Conservation (phyloP, 805 yeast species). For the Candida ulmi region DNA sequence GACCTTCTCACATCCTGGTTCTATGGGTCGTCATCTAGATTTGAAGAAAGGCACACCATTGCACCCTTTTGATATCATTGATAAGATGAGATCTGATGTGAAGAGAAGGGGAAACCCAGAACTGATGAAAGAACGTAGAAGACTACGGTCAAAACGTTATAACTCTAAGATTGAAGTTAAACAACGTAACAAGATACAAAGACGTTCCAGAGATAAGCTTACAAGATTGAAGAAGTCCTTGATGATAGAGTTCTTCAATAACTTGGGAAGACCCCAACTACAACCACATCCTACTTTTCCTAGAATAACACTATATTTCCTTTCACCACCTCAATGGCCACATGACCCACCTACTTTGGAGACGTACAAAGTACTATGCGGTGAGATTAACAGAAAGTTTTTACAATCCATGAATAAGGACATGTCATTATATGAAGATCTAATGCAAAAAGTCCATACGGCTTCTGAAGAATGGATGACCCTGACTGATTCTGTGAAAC, state of each 20-base stretch:
- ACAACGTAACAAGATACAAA: slow-evolving; percentile 37
- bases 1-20: slow-evolving; percentile 51
- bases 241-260: slow-evolving; percentile 29
- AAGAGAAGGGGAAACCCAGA: slow-evolving; percentile 45
- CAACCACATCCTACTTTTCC: slow-evolving; percentile 45
- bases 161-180: slow-evolving; percentile 43
- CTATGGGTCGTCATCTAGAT: slow-evolving; percentile 57
- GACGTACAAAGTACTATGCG: slow-evolving; percentile 32
- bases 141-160: slow-evolving; percentile 35
- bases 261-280: slow-evolving; percentile 32
- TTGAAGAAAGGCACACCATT: slow-evolving; percentile 43
- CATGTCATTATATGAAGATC: slow-evolving; percentile 17
- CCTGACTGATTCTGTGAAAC: slow-evolving; percentile 27
- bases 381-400: slow-evolving; percentile 21
- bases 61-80: slow-evolving; percentile 48
- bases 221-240: slow-evolving; percentile 34
- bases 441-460: slow-evolving; percentile 33
- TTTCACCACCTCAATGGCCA: slow-evolving; percentile 44
- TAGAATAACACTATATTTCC: slow-evolving; percentile 39
- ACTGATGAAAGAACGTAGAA: slow-evolving; percentile 34
- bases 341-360: slow-evolving; percentile 46
- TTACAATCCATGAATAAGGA: slow-evolving; percentile 8
- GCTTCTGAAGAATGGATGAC: slow-evolving; percentile 43
- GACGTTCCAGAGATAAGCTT: slow-evolving; percentile 38
- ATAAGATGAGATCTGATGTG: slow-evolving; percentile 40